A percentile compares a stretch with the other conserved stretches of the same genome.
These are phyloP conservation scores for Fusarium irregulare DNA, from an alignment of 2,329 filamentous ascomycete genomes.

Conservation along the genomic window DNA sequence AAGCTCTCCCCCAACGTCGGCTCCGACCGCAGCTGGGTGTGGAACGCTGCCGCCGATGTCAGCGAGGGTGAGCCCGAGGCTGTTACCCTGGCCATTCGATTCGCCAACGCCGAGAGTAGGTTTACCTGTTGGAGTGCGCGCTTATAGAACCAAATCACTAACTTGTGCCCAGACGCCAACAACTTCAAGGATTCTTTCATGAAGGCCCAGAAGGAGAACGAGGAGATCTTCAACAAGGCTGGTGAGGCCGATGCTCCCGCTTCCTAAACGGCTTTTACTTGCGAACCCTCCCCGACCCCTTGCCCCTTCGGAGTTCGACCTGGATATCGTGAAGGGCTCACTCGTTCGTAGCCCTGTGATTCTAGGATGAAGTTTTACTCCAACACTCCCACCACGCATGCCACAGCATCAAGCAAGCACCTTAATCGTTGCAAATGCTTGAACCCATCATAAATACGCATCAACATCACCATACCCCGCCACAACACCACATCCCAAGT, in stretches of 20 bases:
- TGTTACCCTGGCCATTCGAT: slow-evolving; percentile 94
- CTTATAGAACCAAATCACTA: background rate
- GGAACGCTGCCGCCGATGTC: slow-evolving; percentile 97
- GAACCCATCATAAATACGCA: slow-evolving; percentile 21
- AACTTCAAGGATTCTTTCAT: slow-evolving; percentile 97
- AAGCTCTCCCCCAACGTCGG: slow-evolving; percentile 98
- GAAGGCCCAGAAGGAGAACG: slow-evolving; percentile 96
- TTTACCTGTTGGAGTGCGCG: slow-evolving; percentile 39
- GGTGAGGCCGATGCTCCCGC: slow-evolving; percentile 45
- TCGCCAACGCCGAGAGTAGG: slow-evolving; percentile 97
- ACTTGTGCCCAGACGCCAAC: slow-evolving; percentile 80
- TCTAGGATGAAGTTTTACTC: slow-evolving; percentile 20
- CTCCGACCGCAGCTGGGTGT: slow-evolving; percentile 98
- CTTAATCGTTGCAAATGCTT: slow-evolving; percentile 30
- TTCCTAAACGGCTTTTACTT: slow-evolving; percentile 35
- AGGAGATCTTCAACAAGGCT: slow-evolving; percentile 77
- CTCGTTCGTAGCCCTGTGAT: slow-evolving; percentile 26
- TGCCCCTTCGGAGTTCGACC: slow-evolving; percentile 29
- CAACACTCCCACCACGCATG: slow-evolving; percentile 35
- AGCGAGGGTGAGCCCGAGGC: slow-evolving; percentile 98
- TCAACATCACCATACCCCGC: slow-evolving; percentile 25
- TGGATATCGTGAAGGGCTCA: slow-evolving; percentile 16
- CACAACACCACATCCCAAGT: slow-evolving; percentile 34
- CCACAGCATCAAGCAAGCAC: slow-evolving; percentile 39
- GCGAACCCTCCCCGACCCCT: slow-evolving; percentile 22